These are phyloP conservation scores for Tulasnella calospora DNA, from an alignment of 768 basidiomycete genomes.

Conservation along the genomic window DNA sequence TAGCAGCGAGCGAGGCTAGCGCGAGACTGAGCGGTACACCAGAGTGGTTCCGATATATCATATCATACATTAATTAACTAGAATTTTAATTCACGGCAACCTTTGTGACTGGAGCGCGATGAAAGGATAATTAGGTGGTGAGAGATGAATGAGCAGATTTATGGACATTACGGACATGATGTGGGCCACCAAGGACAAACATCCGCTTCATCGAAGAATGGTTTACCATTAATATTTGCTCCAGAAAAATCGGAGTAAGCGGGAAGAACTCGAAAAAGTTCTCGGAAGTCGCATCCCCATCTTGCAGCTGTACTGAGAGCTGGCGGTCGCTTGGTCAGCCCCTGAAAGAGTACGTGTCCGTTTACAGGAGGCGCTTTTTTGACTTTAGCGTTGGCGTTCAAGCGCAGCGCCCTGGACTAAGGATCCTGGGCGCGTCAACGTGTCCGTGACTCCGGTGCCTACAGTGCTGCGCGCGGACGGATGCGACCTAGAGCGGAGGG, in stretches of 20 bases:
- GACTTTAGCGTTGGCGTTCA: not conserved
- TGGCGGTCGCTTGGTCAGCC: not conserved
- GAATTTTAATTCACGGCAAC: slow-evolving; percentile 33
- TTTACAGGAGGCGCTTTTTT: not conserved
- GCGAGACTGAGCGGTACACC: slow-evolving; percentile 73
- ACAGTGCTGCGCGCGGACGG: not conserved
- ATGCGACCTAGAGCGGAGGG: not conserved
- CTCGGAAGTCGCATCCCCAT: not conserved
- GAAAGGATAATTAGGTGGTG: slow-evolving; percentile 30
- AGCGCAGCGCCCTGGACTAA: not conserved
- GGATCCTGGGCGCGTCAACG: not conserved
- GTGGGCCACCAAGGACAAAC: not conserved
- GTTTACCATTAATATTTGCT: no score
- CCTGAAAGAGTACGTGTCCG: not conserved
- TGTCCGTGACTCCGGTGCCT: not conserved
- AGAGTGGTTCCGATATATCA: slow-evolving; percentile 36
- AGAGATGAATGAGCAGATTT: not conserved
- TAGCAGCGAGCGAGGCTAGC: slow-evolving; percentile 64
- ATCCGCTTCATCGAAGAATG: no score
- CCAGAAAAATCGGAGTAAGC: no score
- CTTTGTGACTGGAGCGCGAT: slow-evolving; percentile 73
- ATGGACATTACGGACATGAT: not conserved
- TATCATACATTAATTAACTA: slow-evolving; percentile 10
- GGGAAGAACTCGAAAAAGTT: not conserved
- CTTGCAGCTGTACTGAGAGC: not conserved